These are phyloP conservation scores for Talaromyces nanjingensis DNA, from an alignment of 495 filamentous ascomycete species.

Conservation along the genomic window DNA sequence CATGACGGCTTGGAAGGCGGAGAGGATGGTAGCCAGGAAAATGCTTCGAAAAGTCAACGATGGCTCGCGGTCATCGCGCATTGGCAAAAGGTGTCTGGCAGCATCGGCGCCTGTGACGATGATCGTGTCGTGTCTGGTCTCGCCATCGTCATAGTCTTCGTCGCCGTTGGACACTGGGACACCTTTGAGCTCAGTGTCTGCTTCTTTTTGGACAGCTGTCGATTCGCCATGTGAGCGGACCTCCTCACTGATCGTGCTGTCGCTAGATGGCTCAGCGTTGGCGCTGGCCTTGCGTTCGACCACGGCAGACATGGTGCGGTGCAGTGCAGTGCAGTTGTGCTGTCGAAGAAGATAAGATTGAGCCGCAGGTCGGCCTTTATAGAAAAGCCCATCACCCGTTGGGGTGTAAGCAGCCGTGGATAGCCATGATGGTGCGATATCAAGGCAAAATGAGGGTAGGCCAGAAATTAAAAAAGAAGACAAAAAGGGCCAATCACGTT, in stretches of 20 bases:
- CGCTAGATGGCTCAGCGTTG: not conserved
- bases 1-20: conserved; percentile 43
- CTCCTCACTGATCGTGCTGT: not conserved
- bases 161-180: not conserved
- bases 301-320: not conserved
- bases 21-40: conserved; percentile 33
- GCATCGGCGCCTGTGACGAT: conserved; percentile 27
- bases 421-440: not conserved
- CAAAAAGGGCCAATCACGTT: not conserved
- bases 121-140: conserved; percentile 14
- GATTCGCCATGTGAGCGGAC: not conserved
- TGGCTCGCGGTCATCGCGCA: conserved; percentile 37
- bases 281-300: not conserved
- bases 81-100: conserved; percentile 28
- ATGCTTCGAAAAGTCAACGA: conserved; percentile 40
- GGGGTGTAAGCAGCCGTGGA: not conserved
- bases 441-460: not conserved
- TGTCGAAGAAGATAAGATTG: not conserved
- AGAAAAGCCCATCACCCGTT: not conserved
- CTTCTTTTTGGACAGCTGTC: not conserved
- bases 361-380: not conserved
- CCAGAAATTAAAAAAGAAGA: not conserved
- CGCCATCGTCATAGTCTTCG: conserved; percentile 2
- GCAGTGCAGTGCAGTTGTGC: not conserved
- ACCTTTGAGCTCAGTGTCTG: not conserved